Evolutionary conservation across 2,329 filamentous ascomycete genomes (phyloP).

Genomic region (Parafenestella ontariensis): DNA sequence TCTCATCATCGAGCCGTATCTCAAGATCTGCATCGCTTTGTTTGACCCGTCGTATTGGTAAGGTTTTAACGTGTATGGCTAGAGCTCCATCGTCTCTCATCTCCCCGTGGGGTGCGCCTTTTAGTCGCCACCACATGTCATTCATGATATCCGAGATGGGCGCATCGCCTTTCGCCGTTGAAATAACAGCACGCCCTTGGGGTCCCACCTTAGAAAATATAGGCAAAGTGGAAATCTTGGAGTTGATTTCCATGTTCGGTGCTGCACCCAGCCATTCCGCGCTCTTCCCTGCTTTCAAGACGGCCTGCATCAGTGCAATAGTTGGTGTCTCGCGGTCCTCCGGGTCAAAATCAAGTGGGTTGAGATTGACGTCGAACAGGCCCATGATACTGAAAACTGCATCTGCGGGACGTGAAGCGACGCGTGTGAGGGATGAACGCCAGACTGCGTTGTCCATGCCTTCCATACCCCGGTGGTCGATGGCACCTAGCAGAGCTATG

Average conservation of each 20-base stretch:
- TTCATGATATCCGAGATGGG: neutral
- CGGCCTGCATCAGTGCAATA: constrained; percentile 11
- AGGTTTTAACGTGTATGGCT: neutral
- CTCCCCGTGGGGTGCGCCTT: constrained; percentile 1
- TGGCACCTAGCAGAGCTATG: neutral
- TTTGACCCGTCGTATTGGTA: neutral
- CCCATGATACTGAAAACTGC: constrained; percentile 27
- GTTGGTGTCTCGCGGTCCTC: constrained; percentile 4
- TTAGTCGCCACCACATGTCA: neutral
- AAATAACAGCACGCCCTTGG: neutral
- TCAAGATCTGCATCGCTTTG: neutral
- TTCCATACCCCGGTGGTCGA: constrained; percentile 2
- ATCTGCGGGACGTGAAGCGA: constrained; percentile 8
- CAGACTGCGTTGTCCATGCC: constrained; percentile 7
- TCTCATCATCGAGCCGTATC: neutral
- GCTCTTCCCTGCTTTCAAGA: neutral
- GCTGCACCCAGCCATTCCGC: constrained; percentile 12
- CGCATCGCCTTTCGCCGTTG: neutral
- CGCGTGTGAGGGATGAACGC: constrained; percentile 14
- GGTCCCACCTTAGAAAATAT: constrained; percentile 2
- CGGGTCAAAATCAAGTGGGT: constrained; percentile 7
- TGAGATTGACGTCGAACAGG: constrained; percentile 12
- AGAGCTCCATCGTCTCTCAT: constrained; percentile 4
- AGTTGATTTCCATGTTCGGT: constrained; percentile 5
- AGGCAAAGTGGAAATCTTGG: constrained; percentile 5